Base-by-base conservation (phyloP, 495 filamentous ascomycete genomes). In the Neurospora sp. region DNA sequence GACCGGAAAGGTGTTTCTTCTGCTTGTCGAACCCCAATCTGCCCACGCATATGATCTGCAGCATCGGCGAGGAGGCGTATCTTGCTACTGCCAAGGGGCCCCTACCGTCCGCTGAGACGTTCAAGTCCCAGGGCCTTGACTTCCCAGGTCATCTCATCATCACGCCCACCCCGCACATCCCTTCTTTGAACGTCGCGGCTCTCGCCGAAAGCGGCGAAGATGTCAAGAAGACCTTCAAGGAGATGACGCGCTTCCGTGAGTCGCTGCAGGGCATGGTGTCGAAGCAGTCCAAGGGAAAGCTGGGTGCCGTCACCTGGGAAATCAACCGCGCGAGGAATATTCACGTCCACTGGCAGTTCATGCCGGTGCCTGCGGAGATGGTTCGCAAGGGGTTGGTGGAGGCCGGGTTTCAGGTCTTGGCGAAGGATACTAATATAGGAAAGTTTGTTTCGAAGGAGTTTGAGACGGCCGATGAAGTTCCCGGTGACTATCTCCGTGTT, bases 341-440 rank as follows among this genome's bases (percentile, higher is more conserved):
- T 71, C 96, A 99, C 79, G 85, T 88, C 0, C 96, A 97, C 78
- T 98, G 95, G 96, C 96, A 99, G 84, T 95, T 96, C 77, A 85
- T 98, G 39, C 95, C 96, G 3, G 86, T 97, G 1, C 87, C 91
- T 0, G 78, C 85, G 0, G 85, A 90, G 12, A 81, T 92, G 31
- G 85, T 97, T 48, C 79, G 78, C 11, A 87, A 88, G 54, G 90
- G 91, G 0, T 84, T 94, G 1, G 92, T 96, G 9, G 91, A 94
- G 77, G 92, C 91, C 0, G 94, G 89, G 0, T 97, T 97, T 85
- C 89, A 90, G 73, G 92, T 94, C 18, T 88, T 94, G 78, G 94
- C 93, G 0, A 91, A 94, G 78, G 94, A 96, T 75, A 78, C 89
- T 27, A 84, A 88, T 70, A 92, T 92, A 71, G 92, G 92, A 1